Conservation (phyloP, 306 rosid species). For the Erythrophleum fordii region DNA sequence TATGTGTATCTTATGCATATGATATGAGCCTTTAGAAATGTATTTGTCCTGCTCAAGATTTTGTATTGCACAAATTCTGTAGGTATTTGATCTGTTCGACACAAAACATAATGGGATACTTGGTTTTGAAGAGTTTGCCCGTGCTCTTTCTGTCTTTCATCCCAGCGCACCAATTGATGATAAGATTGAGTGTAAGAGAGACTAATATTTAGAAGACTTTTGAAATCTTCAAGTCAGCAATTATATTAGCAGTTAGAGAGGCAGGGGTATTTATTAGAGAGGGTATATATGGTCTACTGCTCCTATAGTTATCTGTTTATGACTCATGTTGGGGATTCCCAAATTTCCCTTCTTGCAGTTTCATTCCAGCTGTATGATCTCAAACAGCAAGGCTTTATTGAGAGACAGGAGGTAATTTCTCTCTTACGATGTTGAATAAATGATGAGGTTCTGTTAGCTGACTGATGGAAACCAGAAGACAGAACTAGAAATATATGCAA, state of each 20-base stretch:
- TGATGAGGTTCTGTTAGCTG: conserved; percentile 33
- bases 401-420: conserved; percentile 71
- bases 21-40: background rate
- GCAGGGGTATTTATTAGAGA: conserved; percentile 18
- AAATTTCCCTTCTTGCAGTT: conserved; percentile 67
- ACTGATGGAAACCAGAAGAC: too few relatives aligned
- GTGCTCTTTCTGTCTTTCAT: conserved; percentile 84
- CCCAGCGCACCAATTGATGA: conserved; percentile 75
- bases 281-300: conserved; percentile 23
- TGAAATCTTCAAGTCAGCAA: conserved; percentile 13
- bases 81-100: conserved; percentile 90
- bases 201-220: conserved; percentile 24
- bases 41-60: conserved; percentile 17
- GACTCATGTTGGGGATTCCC: conserved; percentile 34
- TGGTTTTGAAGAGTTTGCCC: conserved; percentile 81
- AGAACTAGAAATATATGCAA: too few relatives aligned
- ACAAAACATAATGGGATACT: conserved; percentile 66
- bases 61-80: conserved; percentile 39
- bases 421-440: conserved; percentile 24
- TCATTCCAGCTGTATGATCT: conserved; percentile 78
- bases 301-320: conserved; percentile 26
- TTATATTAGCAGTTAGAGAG: conserved; percentile 29
- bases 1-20: conserved; percentile 10
- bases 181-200: conserved; percentile 76
- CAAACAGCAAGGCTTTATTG: conserved; percentile 78